phyloP scores from a whole-genome alignment of 257 asterid genomes.

The Catharanthus roseus region DNA sequence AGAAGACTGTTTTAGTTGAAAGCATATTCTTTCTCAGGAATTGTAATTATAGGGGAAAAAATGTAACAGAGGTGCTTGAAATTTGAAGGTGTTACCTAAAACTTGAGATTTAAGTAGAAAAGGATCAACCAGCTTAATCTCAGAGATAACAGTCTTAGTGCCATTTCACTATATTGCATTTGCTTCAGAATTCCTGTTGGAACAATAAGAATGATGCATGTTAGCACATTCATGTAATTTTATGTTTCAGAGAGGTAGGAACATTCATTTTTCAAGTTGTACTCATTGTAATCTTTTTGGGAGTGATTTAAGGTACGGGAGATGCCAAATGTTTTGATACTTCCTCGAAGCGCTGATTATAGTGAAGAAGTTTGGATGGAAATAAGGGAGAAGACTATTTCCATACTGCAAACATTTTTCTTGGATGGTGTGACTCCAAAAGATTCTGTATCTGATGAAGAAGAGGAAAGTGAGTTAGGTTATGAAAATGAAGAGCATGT shows the following conservation, averaged over 20 bases:
- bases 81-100: background rate
- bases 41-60: background rate
- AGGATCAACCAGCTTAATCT: no score
- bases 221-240: background rate
- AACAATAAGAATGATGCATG: conserved; percentile 5
- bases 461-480: conserved; percentile 49
- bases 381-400: conserved; percentile 86
- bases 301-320: conserved; percentile 67
- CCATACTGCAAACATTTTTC: conserved; percentile 76
- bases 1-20: background rate
- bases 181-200: background rate
- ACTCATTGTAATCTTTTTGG: background rate
- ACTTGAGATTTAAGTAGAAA: no score
- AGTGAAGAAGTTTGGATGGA: conserved; percentile 99
- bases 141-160: background rate
- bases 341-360: conserved; percentile 98
- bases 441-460: conserved; percentile 83
- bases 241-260: background rate
- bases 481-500: conserved; percentile 42
- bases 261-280: background rate
- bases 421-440: conserved; percentile 65
- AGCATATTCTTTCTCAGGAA: background rate
- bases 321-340: conserved; percentile 99
- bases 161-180: background rate
- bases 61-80: background rate